Evolutionary conservation across 768 basidiomycete species (phyloP).

Genomic region (Amanita fuliginea): DNA sequence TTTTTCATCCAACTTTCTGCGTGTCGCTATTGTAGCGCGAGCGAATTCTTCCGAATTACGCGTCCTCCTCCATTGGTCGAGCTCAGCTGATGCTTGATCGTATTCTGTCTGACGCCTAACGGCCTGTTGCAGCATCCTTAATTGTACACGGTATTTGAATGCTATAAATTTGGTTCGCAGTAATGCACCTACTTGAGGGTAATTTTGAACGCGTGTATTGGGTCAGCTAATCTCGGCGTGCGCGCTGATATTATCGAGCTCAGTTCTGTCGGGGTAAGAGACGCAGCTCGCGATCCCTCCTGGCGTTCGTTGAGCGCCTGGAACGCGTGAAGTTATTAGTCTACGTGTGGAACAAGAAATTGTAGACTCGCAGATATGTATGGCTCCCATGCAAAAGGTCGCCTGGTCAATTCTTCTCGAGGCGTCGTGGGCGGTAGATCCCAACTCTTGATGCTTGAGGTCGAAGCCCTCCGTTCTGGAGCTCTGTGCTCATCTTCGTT

Average conservation of each 20-base stretch:
- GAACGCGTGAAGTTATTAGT: not conserved
- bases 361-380: not conserved
- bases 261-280: not conserved
- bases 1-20: conserved; percentile 16
- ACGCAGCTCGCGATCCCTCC: not conserved
- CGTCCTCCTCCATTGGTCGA: conserved; percentile 20
- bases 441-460: not conserved
- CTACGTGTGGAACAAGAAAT: not conserved
- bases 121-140: conserved; percentile 18
- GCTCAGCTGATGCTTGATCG: conserved; percentile 11
- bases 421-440: not conserved
- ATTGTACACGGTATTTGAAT: conserved; percentile 8
- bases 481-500: not conserved
- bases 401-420: not conserved
- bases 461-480: not conserved
- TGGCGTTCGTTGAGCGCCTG: not conserved
- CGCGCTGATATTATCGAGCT: conserved; percentile 3
- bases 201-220: conserved; percentile 5
- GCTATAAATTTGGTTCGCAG: not conserved
- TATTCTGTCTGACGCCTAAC: conserved; percentile 17
- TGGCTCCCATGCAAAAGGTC: not conserved
- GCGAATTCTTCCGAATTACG: conserved; percentile 18
- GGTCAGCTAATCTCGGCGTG: conserved; percentile 2
- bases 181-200: conserved; percentile 8
- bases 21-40: conserved; percentile 17